Percentiles rank a stretch among this genome's conserved stretches.
Evolutionary conservation across 257 asterid species (phyloP).

Genomic region (Salvia rosmarinus): DNA sequence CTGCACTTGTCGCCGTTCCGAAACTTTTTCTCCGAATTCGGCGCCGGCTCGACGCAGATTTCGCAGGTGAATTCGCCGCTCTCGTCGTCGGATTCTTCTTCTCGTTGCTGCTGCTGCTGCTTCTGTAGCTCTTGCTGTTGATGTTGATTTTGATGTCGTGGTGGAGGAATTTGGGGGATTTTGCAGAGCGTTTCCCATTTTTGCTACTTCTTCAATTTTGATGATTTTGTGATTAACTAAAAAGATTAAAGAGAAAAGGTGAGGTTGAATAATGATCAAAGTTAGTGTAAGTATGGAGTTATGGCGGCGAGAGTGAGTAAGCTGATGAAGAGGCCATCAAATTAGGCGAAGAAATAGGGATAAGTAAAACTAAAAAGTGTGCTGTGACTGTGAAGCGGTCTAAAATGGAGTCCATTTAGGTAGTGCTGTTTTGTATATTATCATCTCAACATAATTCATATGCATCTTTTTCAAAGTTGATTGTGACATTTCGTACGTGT

Average conservation of each 20-base stretch:
- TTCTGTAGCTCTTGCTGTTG: not conserved
- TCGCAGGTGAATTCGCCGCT: conserved; percentile 50
- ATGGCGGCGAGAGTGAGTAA: too few relatives aligned
- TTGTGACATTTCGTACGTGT: not conserved
- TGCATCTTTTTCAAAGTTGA: not conserved
- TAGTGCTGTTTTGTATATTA: not conserved
- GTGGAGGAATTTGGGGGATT: conserved; percentile 31
- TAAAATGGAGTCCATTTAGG: not conserved
- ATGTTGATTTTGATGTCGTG: not conserved
- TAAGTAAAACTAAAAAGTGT: too few relatives aligned
- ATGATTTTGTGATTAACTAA: not conserved
- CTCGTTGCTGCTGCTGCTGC: not conserved
- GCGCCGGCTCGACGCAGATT: conserved; percentile 58
- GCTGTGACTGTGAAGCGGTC: not conserved
- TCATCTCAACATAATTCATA: not conserved
- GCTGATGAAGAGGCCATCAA: too few relatives aligned
- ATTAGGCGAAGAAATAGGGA: too few relatives aligned
- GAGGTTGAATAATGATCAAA: not conserved
- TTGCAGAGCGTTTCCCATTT: conserved; percentile 34
- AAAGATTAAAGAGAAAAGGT: too few relatives aligned
- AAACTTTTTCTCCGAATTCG: conserved; percentile 27
- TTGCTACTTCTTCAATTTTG: not conserved
- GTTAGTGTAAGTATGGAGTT: not conserved
- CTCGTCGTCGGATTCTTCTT: not conserved
- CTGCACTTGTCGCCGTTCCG: conserved; percentile 33